These are phyloP conservation scores for Trichoderma aggressivum DNA, from an alignment of 2,329 filamentous ascomycete species.

Conservation along the genomic window DNA sequence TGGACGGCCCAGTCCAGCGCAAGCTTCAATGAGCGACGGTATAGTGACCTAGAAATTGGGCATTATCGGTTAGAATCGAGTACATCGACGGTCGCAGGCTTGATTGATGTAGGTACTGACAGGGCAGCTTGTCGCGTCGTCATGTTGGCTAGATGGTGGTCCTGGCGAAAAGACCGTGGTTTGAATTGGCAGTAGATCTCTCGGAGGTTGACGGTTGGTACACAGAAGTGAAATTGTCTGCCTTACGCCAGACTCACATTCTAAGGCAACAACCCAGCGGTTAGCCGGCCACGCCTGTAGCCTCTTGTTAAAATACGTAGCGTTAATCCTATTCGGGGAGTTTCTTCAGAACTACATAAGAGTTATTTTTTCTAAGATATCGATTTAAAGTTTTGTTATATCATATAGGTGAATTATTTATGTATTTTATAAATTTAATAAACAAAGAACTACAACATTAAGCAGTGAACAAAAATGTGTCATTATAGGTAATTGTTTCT, in stretches of 20 bases:
- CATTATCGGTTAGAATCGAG: conserved; percentile 20
- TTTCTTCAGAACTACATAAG: background rate
- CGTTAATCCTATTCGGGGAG: background rate
- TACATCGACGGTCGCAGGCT: conserved; percentile 4
- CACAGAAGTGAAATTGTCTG: conserved; percentile 1
- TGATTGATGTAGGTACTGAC: conserved; percentile 36
- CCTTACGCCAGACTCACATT: background rate
- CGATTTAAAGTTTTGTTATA: background rate
- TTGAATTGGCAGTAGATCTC: background rate
- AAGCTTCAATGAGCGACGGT: conserved; percentile 89
- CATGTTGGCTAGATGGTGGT: conserved; percentile 23
- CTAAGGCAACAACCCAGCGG: conserved; percentile 1
- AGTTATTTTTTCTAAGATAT: background rate
- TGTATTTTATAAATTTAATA: background rate
- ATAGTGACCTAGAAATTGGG: conserved; percentile 61
- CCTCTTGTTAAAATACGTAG: background rate
- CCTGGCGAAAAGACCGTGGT: conserved; percentile 17
- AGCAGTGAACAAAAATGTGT: background rate
- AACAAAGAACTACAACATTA: background rate
- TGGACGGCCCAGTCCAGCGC: conserved; percentile 94
- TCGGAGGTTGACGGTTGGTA: background rate
- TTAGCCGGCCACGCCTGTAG: background rate
- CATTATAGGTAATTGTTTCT: background rate
- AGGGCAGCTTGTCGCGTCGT: conserved; percentile 46
- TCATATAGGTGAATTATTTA: background rate